Base-by-base conservation (phyloP, 208 protist genomes). In the Trypanosoma scelopori region DNA sequence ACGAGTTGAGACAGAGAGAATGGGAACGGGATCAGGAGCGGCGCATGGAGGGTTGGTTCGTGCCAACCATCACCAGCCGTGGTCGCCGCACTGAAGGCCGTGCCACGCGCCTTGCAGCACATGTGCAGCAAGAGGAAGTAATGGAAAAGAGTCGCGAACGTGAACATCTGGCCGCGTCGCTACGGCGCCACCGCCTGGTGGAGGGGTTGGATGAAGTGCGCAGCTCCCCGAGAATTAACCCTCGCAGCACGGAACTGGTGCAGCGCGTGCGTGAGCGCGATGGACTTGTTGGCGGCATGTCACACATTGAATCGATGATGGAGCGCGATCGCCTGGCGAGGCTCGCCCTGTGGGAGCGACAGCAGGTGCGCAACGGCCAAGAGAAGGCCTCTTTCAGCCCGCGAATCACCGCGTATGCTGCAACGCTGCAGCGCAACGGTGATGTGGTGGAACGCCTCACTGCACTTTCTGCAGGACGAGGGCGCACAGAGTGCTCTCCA, bases 341-440 rank as follows among this genome's bases (percentile, higher is more conserved):
- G 20, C 65, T 75, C 5, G 55, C 18, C 25, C 37, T 27, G 7
- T 78, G 67, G 65, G 71, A 78, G 30, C 42, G 30, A 66, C 42
- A 73, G 4, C 67, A 68, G 35, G 25, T 20, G 13, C 52, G 28
- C 9, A n/a, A 32, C 15, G 0, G 0, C 18, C 20, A 20, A 23
- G 53, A 73, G 48, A 0, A 13, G 0, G n/a, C 37, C 0, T 1
- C 55, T 0, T 55, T 47, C 16, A 37, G 15, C 0, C 76, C 76
- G 9, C 67, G 65, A 11, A 81, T 81, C 45, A 81, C 76, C 9
- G 53, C 62, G 7, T 62, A 64, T 22, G 76, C 76, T 48, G 76
- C 76, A 5, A 48, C 48, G 37, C 39, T 79, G 27, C 28, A 52
- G 53, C 39, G 37, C 69, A 18, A 23, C 37, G 32, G 50, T 59